Conservation (phyloP, 495 filamentous ascomycete genomes). For the Penicillium goetzii region DNA sequence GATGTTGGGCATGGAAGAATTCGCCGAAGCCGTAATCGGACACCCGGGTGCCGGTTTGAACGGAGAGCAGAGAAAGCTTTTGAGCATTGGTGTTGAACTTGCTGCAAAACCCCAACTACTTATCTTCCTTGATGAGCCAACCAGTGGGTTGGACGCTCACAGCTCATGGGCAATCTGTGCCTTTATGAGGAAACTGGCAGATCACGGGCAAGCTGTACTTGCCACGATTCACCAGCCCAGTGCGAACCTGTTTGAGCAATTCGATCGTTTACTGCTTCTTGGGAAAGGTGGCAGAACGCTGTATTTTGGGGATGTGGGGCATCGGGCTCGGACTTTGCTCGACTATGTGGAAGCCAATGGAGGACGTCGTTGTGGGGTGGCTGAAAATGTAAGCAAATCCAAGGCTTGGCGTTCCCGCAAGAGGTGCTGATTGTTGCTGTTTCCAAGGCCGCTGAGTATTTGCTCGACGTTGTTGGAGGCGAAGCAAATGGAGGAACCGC, state of each 20-base stretch:
- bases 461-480: not conserved
- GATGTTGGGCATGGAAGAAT: conserved; percentile 82
- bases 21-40: conserved; percentile 84
- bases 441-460: not conserved
- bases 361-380: conserved; percentile 21
- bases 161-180: conserved; percentile 78
- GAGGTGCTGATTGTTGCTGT: not conserved
- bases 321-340: conserved; percentile 68
- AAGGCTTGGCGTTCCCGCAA: too few species aligned
- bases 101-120: conserved; percentile 64
- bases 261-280: conserved; percentile 89
- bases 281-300: conserved; percentile 79
- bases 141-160: conserved; percentile 72
- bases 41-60: conserved; percentile 76
- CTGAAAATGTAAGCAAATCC: not conserved
- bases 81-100: not conserved
- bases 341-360: conserved; percentile 79
- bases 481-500: not conserved
- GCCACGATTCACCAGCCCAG: conserved; percentile 97
- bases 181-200: conserved; percentile 82
- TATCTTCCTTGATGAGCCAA: conserved; percentile 87
- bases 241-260: conserved; percentile 88
- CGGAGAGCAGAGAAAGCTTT: conserved; percentile 54
- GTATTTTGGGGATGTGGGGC: conserved; percentile 85
- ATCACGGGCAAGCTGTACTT: conserved; percentile 86